Percentiles rank a stretch among this genome's conserved stretches.
Conservation (phyloP, 306 rosid species). For the Cucumis sativus region DNA sequence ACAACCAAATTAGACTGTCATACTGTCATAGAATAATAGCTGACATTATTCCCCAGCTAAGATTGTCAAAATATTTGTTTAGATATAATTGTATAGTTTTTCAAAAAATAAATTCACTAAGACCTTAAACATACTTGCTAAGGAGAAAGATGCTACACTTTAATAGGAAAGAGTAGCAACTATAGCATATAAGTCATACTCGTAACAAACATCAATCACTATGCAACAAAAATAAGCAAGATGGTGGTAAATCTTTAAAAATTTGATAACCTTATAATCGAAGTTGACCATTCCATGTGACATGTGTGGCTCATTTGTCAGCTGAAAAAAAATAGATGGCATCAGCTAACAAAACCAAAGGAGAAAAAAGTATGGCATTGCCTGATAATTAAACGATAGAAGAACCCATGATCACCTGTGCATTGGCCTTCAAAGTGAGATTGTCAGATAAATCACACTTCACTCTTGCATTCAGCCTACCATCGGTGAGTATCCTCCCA, state of each 20-base stretch:
- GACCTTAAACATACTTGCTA: background rate
- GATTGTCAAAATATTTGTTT: background rate
- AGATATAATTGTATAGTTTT: background rate
- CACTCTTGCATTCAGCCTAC: constrained; percentile 79
- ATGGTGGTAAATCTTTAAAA: background rate
- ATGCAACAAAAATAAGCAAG: background rate
- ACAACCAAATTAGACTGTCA: no score
- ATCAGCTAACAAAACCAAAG: background rate
- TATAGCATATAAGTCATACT: background rate
- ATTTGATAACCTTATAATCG: constrained; percentile 72
- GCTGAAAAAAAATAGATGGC: constrained; percentile 31
- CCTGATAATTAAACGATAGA: background rate
- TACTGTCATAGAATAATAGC: background rate
- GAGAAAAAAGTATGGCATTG: background rate
- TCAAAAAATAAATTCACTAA: background rate
- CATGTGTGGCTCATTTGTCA: constrained; percentile 90
- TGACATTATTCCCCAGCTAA: background rate
- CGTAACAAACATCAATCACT: background rate
- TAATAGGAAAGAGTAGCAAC: background rate
- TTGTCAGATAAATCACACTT: constrained; percentile 69
- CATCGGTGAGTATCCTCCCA: constrained; percentile 85
- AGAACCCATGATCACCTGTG: constrained; percentile 44
- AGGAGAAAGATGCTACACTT: background rate
- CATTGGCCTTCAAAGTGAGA: constrained; percentile 78
- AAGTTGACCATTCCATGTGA: constrained; percentile 89